A percentile compares a stretch with the other conserved stretches of the same genome.
phyloP scores from a whole-genome alignment of 352 stramenopile species.

The Phytopythium montanum region DNA sequence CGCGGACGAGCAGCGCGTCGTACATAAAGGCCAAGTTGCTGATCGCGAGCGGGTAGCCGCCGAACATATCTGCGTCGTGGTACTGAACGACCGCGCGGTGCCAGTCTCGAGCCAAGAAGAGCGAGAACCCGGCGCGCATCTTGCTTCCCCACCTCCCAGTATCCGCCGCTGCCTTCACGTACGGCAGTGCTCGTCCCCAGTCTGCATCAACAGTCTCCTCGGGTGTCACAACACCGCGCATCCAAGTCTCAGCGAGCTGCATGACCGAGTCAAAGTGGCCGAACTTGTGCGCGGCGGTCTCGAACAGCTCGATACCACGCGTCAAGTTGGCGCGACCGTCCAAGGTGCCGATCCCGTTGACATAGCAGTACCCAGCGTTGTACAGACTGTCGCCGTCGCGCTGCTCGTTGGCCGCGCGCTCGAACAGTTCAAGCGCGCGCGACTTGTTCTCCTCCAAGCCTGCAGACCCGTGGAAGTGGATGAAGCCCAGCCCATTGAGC shows the following conservation, averaged over 20 bases:
- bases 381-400: conserved; percentile 89
- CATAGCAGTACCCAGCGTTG: conserved; percentile 85
- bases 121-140: conserved; percentile 61
- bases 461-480: conserved; percentile 81
- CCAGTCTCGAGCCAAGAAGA: conserved; percentile 42
- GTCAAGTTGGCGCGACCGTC: conserved; percentile 31
- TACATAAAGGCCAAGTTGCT: conserved; percentile 81
- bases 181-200: conserved; percentile 24
- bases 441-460: conserved; percentile 73
- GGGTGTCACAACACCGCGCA: conserved; percentile 23
- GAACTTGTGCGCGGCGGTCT: conserved; percentile 58
- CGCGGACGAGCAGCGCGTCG: conserved; percentile 40
- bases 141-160: conserved; percentile 54
- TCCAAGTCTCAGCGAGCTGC: conserved; percentile 61
- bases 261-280: conserved; percentile 85
- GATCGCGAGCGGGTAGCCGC: conserved; percentile 46
- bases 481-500: conserved; percentile 88
- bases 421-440: conserved; percentile 76
- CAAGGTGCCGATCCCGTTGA: conserved; percentile 49
- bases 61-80: conserved; percentile 58
- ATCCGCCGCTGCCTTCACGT: conserved; percentile 59
- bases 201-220: background rate
- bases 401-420: conserved; percentile 67
- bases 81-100: conserved; percentile 48
- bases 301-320: conserved; percentile 59